A percentile compares a stretch with the other conserved stretches of the same genome.
Evolutionary conservation across 169 alveolate genomes (phyloP).

Genomic region (Plasmodium gaboni): DNA sequence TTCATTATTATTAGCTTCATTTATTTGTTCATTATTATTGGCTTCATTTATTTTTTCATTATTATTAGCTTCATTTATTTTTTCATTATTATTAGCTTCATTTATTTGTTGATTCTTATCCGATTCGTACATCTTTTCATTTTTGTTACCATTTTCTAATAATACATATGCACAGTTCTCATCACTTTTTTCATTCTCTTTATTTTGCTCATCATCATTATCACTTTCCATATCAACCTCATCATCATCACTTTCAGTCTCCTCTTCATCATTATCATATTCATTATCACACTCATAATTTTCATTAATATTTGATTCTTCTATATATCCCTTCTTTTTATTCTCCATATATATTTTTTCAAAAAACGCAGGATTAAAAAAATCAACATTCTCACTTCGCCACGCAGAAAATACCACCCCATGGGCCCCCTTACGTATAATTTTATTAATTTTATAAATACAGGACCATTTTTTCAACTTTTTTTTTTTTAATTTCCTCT

Average conservation of each 20-base stretch:
- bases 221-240: slow-evolving; percentile 3
- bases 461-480: slow-evolving; percentile 49
- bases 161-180: not conserved
- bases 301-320: not conserved
- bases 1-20: not conserved
- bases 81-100: not conserved
- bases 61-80: not conserved
- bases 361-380: not conserved
- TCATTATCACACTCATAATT: not conserved
- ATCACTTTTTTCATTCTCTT: not conserved
- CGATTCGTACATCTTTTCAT: not conserved
- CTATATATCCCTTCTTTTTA: not conserved
- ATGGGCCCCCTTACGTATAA: slow-evolving; percentile 64
- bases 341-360: not conserved
- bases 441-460: slow-evolving; percentile 49
- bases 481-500: slow-evolving; percentile 20
- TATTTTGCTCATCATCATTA: slow-evolving; percentile 4
- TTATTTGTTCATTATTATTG: no score
- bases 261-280: slow-evolving; percentile 2
- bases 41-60: not conserved
- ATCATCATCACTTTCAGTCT: slow-evolving; percentile 2
- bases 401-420: slow-evolving; percentile 70
- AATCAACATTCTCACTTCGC: slow-evolving; percentile 11
- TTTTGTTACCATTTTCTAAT: slow-evolving; percentile 3
- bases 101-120: not conserved